Evolutionary conservation across 345 rosid genomes (phyloP).

Genomic region (Carallia pectinifolia): DNA sequence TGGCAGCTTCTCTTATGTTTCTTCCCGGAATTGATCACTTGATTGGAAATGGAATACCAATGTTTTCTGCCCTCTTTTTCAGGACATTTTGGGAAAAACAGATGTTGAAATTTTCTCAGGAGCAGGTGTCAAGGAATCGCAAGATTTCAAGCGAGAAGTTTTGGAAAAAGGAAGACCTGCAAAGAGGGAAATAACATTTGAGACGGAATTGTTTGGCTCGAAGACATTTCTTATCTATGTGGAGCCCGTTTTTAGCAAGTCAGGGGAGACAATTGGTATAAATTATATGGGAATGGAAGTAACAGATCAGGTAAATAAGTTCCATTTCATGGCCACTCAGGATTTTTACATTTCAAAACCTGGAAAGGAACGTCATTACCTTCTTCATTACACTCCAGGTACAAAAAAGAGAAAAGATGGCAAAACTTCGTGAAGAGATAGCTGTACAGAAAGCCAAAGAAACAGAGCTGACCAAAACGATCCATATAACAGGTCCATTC

Average conservation of each 20-base stretch:
- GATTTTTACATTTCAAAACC: not conserved
- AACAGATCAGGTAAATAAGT: conserved; percentile 73
- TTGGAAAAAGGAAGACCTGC: conserved; percentile 84
- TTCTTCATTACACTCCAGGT: conserved; percentile 43
- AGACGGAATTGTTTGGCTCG: conserved; percentile 75
- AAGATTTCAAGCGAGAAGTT: conserved; percentile 93
- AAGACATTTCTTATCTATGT: conserved; percentile 89
- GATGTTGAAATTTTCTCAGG: conserved; percentile 89
- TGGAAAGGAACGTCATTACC: not conserved
- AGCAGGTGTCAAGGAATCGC: conserved; percentile 87
- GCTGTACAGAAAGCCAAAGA: conserved; percentile 97
- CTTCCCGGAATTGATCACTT: not conserved
- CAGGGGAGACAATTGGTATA: conserved; percentile 81
- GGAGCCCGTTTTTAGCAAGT: conserved; percentile 86
- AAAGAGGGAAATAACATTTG: conserved; percentile 88
- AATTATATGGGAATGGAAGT: conserved; percentile 98
- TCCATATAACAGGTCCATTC: conserved; percentile 82
- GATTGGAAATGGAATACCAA: not conserved
- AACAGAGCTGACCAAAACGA: conserved; percentile 88
- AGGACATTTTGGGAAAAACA: conserved; percentile 91
- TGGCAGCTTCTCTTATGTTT: not conserved
- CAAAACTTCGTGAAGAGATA: conserved; percentile 84
- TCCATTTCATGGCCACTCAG: conserved; percentile 5
- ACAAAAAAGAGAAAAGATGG: conserved; percentile 81
- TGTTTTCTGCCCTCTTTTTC: conserved; percentile 11